Base-by-base conservation (phyloP, 495 filamentous ascomycete species). In the Tuber indicum region DNA sequence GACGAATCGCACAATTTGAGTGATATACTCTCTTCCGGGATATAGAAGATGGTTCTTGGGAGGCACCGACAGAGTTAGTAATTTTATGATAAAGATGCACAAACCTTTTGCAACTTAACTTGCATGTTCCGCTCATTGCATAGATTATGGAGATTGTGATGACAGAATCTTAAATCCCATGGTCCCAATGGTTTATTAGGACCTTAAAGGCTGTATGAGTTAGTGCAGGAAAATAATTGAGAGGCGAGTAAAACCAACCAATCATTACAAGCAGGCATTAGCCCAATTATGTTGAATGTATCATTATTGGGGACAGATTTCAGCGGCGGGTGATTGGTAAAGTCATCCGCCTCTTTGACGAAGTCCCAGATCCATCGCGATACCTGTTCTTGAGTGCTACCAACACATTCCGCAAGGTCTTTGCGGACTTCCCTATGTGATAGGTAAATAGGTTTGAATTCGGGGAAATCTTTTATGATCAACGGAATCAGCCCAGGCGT, bases 1-100 rank as follows among this genome's bases (percentile, higher is more conserved):
- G 77, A 96, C 93, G 82, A 97, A 97, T 23, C 93, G 90, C 12
- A 93, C 91, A 62, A 96, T 89, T 83, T 97, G 93, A 49, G 91
- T 86, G 78, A 97, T 92, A 83, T 94, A 97, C 75, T 90, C 87
- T 86, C 93, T 90, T 14, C 88, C 87, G 7, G 93, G 93, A 82
- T 88, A 93, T 70, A 87, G 86, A 42, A 96, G 87, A 41, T 88
- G 86, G 4, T 90, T 87, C 89, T 89, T 91, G 69, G 76, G 83
- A 17, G 77, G 58, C 26, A 62, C n/a, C 52, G 43, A 47, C 16
- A 70, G 17, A 42, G 43, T 77, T 39, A 74, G 78, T 73, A 76
- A 41, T 75, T 32, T 36, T 46, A 74, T 43, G 23, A 36, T 19
- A 2, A 52, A n/a, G 9, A 7, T 9, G 23, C 32, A 32, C 32